A percentile compares a stretch with the other conserved stretches of the same genome.
phyloP scores from a whole-genome alignment of 1,284 basidiomycete species.

The Entoloma clypeatum region DNA sequence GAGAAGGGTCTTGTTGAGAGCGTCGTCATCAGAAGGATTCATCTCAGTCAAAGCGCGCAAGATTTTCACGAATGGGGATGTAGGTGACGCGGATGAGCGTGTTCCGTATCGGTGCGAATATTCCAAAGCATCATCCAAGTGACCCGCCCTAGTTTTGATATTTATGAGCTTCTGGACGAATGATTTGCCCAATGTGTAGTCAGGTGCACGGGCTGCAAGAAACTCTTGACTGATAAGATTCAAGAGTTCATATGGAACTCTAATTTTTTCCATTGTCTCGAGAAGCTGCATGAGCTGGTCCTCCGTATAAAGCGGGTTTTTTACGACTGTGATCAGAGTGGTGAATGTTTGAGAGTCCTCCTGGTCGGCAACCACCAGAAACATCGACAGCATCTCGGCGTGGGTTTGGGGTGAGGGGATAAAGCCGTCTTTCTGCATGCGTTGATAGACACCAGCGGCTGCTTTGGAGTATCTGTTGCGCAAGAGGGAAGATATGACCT shows the following conservation, averaged over 20 bases:
- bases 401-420: constrained; percentile 34
- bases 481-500: constrained; percentile 34
- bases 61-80: constrained; percentile 35
- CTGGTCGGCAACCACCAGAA: constrained; percentile 13
- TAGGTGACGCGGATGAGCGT: constrained; percentile 13
- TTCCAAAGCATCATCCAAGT: constrained; percentile 32
- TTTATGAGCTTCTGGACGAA: constrained; percentile 37
- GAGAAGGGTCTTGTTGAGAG: constrained; percentile 34
- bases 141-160: constrained; percentile 32
- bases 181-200: constrained; percentile 29
- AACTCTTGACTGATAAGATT: constrained; percentile 36
- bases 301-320: constrained; percentile 34
- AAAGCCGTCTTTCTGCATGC: constrained; percentile 40
- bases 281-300: constrained; percentile 37
- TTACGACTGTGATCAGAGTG: constrained; percentile 26
- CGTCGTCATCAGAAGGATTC: constrained; percentile 25
- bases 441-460: constrained; percentile 38
- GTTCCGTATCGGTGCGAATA: constrained; percentile 25
- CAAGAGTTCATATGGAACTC: constrained; percentile 27
- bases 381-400: constrained; percentile 34
- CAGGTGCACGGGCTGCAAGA: constrained; percentile 29
- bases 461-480: constrained; percentile 30
- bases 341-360: constrained; percentile 17
- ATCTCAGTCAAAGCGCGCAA: constrained; percentile 34
- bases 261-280: constrained; percentile 28